Percentiles rank a stretch among this genome's conserved stretches.
These are phyloP conservation scores for Funneliformis mosseae DNA, from an alignment of 192 early-diverging fungal genomes.

Conservation along the genomic window DNA sequence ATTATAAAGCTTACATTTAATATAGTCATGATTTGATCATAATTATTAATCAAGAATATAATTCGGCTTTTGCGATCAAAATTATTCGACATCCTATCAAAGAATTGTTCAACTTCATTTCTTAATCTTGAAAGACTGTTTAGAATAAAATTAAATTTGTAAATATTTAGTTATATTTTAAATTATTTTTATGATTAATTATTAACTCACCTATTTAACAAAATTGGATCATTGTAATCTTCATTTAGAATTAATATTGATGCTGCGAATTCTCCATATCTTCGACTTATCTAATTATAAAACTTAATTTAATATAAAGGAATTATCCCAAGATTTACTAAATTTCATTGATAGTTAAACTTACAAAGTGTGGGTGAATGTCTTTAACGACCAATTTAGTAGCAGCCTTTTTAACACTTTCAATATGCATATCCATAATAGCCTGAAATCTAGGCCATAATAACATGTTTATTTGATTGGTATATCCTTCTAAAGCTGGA, in stretches of 20 bases:
- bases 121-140: slow-evolving; percentile 68
- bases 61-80: slow-evolving; percentile 68
- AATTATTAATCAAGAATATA: slow-evolving; percentile 94
- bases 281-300: slow-evolving; percentile 66
- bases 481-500: slow-evolving; percentile 83
- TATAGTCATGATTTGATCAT: slow-evolving; percentile 83
- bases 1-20: slow-evolving; percentile 60
- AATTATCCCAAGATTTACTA: too few relatives aligned
- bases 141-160: not conserved
- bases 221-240: slow-evolving; percentile 81
- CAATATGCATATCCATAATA: slow-evolving; percentile 89
- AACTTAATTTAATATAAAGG: slow-evolving; percentile 14
- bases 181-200: not conserved
- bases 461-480: slow-evolving; percentile 89
- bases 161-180: not conserved
- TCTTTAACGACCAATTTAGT: slow-evolving; percentile 71
- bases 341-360: slow-evolving; percentile 15
- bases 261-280: slow-evolving; percentile 92
- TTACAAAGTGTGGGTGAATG: slow-evolving; percentile 81
- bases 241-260: slow-evolving; percentile 90
- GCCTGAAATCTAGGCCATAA: slow-evolving; percentile 88
- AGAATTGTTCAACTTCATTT: slow-evolving; percentile 74
- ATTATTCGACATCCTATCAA: slow-evolving; percentile 74
- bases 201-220: slow-evolving; percentile 67
- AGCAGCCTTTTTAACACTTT: slow-evolving; percentile 80